Percentiles rank a stretch among this genome's conserved stretches.
Evolutionary conservation across 768 basidiomycete genomes (phyloP).

Genomic region (Amanita inopinata): DNA sequence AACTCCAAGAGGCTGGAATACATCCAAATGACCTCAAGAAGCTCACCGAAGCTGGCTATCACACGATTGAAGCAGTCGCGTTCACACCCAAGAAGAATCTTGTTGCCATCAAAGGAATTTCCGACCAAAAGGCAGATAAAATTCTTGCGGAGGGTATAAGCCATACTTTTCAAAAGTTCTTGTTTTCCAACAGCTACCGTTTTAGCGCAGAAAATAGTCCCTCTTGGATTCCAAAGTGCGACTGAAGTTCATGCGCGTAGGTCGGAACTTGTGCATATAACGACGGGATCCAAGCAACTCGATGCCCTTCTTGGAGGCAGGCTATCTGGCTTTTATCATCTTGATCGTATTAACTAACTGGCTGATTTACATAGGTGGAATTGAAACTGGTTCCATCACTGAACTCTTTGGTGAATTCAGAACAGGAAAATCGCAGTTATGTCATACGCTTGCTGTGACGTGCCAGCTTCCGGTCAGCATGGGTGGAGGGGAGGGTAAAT

Average conservation of each 20-base stretch:
- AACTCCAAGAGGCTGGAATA: constrained; percentile 84
- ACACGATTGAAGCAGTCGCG: constrained; percentile 93
- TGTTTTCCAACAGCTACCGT: constrained; percentile 7
- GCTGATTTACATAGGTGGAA: constrained; percentile 52
- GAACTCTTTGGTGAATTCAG: constrained; percentile 98
- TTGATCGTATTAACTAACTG: constrained; percentile 8
- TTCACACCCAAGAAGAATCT: constrained; percentile 94
- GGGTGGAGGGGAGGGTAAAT: constrained; percentile 99
- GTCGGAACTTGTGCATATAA: constrained; percentile 92
- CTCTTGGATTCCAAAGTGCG: constrained; percentile 95
- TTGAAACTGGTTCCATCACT: constrained; percentile 97
- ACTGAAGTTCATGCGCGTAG: constrained; percentile 95
- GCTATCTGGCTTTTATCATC: constrained; percentile 11
- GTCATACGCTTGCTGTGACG: constrained; percentile 95
- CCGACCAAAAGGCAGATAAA: constrained; percentile 95
- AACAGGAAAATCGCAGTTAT: constrained; percentile 96
- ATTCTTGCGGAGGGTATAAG: constrained; percentile 79
- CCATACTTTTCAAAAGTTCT: neutral
- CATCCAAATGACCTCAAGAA: constrained; percentile 91
- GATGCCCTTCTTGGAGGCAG: constrained; percentile 91
- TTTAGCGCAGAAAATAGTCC: constrained; percentile 89
- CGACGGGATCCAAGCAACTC: constrained; percentile 92
- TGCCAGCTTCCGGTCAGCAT: constrained; percentile 95
- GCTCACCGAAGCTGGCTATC: constrained; percentile 80
- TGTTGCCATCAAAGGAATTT: constrained; percentile 90